Conservation (phyloP, 768 basidiomycete species). For the Austroboletus festivus region DNA sequence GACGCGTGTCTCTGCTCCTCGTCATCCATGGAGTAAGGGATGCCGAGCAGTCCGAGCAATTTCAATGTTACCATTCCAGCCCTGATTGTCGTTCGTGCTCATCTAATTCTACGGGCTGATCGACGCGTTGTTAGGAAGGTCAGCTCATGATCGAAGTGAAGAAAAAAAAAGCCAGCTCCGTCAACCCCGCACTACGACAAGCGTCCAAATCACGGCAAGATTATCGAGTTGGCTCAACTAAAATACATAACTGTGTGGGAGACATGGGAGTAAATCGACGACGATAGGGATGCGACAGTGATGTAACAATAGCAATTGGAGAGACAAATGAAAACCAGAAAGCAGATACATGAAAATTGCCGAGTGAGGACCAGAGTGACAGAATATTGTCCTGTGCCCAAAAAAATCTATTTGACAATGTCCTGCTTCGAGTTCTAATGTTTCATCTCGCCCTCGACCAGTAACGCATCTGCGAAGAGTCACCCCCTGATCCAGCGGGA, state of each 20-base stretch:
- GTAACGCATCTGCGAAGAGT: constrained; percentile 26
- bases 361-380: neutral
- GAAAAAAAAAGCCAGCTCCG: constrained; percentile 13
- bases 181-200: constrained; percentile 13
- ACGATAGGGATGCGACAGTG: constrained; percentile 8
- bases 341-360: constrained; percentile 1
- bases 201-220: constrained; percentile 11
- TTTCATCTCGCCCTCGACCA: constrained; percentile 25
- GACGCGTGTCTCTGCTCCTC: constrained; percentile 1
- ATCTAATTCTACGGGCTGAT: constrained; percentile 8
- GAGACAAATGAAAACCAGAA: neutral
- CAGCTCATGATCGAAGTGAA: constrained; percentile 3
- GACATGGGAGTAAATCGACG: constrained; percentile 8
- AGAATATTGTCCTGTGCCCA: constrained; percentile 12
- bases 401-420: constrained; percentile 12
- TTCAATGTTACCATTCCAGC: neutral
- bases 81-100: constrained; percentile 15
- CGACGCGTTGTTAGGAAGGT: constrained; percentile 19
- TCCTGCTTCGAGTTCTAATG: constrained; percentile 6
- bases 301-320: constrained; percentile 11
- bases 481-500: constrained; percentile 27
- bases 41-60: neutral
- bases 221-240: constrained; percentile 4
- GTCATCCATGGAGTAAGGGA: constrained; percentile 3
- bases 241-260: constrained; percentile 16